phyloP scores from a whole-genome alignment of 257 asterid species.

The Solanum appendiculatum region DNA sequence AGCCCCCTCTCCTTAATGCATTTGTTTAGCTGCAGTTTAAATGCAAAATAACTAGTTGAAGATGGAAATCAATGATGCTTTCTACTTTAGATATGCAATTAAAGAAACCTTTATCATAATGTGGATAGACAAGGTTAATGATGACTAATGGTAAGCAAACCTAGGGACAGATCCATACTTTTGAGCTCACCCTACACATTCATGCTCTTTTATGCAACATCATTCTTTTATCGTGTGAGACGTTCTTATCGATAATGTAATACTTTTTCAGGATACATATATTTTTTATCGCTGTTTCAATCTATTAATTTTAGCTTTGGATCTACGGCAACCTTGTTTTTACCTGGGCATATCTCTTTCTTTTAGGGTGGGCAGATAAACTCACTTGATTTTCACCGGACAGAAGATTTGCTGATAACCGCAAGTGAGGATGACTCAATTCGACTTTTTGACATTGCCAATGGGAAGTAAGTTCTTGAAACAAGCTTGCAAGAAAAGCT shows the following conservation, averaged over 20 bases:
- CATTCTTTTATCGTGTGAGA: not conserved
- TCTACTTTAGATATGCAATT: not conserved
- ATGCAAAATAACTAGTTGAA: not conserved
- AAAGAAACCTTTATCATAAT: not conserved
- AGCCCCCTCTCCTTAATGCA: not conserved
- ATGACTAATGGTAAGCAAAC: not conserved
- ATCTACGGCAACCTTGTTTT: not conserved
- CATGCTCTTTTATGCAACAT: not conserved
- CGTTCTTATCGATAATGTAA: not conserved
- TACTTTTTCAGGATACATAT: not conserved
- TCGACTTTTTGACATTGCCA: slow-evolving; percentile 65
- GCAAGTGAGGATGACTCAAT: slow-evolving; percentile 88
- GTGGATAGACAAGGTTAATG: not conserved
- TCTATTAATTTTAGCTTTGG: not conserved
- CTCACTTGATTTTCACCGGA: slow-evolving; percentile 83
- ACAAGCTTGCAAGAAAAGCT: not conserved
- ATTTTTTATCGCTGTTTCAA: not conserved
- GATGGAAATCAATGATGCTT: not conserved
- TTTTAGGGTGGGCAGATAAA: slow-evolving; percentile 75
- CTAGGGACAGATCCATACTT: not conserved
- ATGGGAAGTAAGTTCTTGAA: slow-evolving; percentile 55
- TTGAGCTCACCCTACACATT: not conserved
- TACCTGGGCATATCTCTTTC: not conserved
- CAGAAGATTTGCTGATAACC: slow-evolving; percentile 73
- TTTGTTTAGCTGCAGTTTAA: not conserved